phyloP scores from a whole-genome alignment of 768 basidiomycete species.

The Mrakia gelida region DNA sequence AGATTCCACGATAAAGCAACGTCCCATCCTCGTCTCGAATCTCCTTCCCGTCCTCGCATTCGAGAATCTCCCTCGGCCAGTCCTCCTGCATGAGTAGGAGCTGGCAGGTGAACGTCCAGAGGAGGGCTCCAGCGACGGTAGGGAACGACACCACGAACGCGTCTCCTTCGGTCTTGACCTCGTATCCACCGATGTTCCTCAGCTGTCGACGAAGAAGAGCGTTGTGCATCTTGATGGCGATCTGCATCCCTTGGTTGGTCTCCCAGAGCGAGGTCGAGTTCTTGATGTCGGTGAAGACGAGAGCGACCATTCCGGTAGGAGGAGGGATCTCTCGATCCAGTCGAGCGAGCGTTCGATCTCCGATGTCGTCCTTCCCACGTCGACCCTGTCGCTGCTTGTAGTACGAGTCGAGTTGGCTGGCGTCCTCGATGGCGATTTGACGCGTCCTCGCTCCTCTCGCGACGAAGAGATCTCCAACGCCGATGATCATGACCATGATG shows the following conservation, averaged over 20 bases:
- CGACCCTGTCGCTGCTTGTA: constrained; percentile 20
- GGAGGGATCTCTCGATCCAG: constrained; percentile 75
- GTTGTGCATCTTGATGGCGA: constrained; percentile 88
- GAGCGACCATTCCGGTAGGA: constrained; percentile 77
- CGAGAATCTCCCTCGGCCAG: constrained; percentile 92
- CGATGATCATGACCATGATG: constrained; percentile 97
- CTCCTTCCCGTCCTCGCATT: constrained; percentile 83
- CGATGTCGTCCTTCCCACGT: constrained; percentile 48
- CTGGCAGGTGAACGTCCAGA: constrained; percentile 88
- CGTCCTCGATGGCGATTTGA: constrained; percentile 50
- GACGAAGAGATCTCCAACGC: constrained; percentile 68
- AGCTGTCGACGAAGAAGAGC: constrained; percentile 75
- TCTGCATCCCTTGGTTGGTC: constrained; percentile 88
- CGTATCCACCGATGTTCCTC: constrained; percentile 88
- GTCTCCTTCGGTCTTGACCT: constrained; percentile 99
- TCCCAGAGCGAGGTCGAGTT: constrained; percentile 98
- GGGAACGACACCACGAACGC: constrained; percentile 99
- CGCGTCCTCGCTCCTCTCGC: constrained; percentile 44
- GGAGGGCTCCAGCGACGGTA: constrained; percentile 73
- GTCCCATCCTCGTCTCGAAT: constrained; percentile 62
- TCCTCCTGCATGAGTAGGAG: constrained; percentile 68
- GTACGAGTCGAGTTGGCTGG: constrained; percentile 37
- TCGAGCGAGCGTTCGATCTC: constrained; percentile 56
- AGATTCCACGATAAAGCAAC: constrained; percentile 77
- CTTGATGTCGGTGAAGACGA: constrained; percentile 96